Evolutionary conservation across 768 basidiomycete species (phyloP).

Genomic region (Tricholomella constricta): DNA sequence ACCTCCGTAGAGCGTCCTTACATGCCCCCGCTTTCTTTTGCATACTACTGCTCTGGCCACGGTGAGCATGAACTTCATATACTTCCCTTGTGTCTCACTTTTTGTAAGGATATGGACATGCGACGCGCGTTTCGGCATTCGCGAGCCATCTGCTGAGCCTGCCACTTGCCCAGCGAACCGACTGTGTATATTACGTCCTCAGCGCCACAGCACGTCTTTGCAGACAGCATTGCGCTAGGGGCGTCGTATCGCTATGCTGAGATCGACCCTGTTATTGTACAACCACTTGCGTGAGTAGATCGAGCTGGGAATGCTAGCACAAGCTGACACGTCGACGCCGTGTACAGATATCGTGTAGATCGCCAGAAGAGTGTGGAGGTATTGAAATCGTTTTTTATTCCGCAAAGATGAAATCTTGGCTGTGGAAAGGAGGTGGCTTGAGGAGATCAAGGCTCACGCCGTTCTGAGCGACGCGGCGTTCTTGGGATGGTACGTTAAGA

Average conservation of each 20-base stretch:
- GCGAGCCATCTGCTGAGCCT: slow-evolving; percentile 58
- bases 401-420: slow-evolving; percentile 55
- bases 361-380: slow-evolving; percentile 67
- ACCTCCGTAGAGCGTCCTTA: background rate
- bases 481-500: slow-evolving; percentile 63
- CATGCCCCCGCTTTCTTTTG: slow-evolving; percentile 42
- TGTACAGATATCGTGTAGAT: slow-evolving; percentile 63
- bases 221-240: slow-evolving; percentile 61
- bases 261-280: slow-evolving; percentile 80
- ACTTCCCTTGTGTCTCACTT: background rate
- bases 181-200: slow-evolving; percentile 70
- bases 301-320: too few species aligned
- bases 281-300: slow-evolving; percentile 73
- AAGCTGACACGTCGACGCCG: slow-evolving; percentile 8
- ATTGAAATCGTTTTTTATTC: slow-evolving; percentile 55
- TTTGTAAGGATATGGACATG: slow-evolving; percentile 75
- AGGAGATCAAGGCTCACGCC: slow-evolving; percentile 48
- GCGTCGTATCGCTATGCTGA: slow-evolving; percentile 70
- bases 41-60: slow-evolving; percentile 78
- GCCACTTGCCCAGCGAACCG: slow-evolving; percentile 37
- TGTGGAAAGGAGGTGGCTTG: slow-evolving; percentile 61
- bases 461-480: slow-evolving; percentile 81
- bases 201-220: slow-evolving; percentile 71
- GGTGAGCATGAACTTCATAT: slow-evolving; percentile 42
- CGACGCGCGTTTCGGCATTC: slow-evolving; percentile 79